Evolutionary conservation across 2,329 filamentous ascomycete genomes (phyloP), one percentile per base, ranked within the genome.

Genomic region (Cryphonectria radicalis): DNA sequence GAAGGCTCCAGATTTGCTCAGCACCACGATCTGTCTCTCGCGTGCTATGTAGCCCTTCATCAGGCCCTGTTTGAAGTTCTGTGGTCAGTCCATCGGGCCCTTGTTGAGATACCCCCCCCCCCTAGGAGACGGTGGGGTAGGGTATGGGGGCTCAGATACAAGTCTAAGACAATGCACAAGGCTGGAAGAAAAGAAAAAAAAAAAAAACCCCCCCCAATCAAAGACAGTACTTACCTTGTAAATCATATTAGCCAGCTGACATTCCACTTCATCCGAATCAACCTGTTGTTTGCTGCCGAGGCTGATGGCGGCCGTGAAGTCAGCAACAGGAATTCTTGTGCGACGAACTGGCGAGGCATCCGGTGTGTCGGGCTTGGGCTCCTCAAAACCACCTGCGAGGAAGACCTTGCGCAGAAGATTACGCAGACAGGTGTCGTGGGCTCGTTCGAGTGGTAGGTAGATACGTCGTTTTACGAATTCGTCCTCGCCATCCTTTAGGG

Each of bases 1-100:
- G 78, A 99, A 99, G 2, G 96, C 95, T 57, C 93, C 94, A 71
- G 89, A 92, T 81, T 98, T 98, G 81, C 94, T 98, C 70, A 99
- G 83, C 28, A 99, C 96, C 40, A 99, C 92, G 75, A 95, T 95
- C 46, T 92, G 92, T 76, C 93, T 90, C 76, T 97, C 95, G 69
- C 95, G 92, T 43, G 95, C 92, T 76, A 99, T 99, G 82, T 99
- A 99, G 57, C 97, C 96, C 82, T 98, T 99, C 93, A 99, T 97
- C 35, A 96, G 86, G 72, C 92, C 93, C 94, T 97, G 75, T 62
- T 63, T 73, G 37, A 43, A 43, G n/a, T 63, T 32, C 50, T 8
- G 70, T 63, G 35, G 75, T 78, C 57, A 76, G 76, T 82, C 80
- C 32, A 10, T n/a, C 10, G 14, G 35, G 10, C 37, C 43, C 13